phyloP scores from a whole-genome alignment of 2,329 filamentous ascomycete species.

The Diaporthe sp. region DNA sequence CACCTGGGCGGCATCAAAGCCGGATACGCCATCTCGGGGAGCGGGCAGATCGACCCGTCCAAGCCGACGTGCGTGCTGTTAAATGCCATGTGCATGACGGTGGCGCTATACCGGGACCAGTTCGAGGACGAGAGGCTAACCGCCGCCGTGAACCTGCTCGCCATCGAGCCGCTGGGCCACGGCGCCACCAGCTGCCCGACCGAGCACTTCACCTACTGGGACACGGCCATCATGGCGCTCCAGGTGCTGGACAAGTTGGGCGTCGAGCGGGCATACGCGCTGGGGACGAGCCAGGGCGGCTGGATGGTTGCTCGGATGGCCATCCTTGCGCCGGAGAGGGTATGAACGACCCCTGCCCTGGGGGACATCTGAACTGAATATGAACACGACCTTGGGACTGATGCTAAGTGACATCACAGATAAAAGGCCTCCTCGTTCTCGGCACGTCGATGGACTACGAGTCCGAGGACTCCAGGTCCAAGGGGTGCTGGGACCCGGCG shows the following conservation, averaged over 20 bases:
- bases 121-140: constrained; percentile 58
- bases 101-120: constrained; percentile 60
- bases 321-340: constrained; percentile 62
- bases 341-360: constrained; percentile 44
- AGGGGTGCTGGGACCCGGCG: constrained; percentile 65
- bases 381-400: background rate
- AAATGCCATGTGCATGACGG: constrained; percentile 66
- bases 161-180: constrained; percentile 68
- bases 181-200: constrained; percentile 58
- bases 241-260: constrained; percentile 68
- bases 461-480: constrained; percentile 59
- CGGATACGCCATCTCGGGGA: constrained; percentile 53
- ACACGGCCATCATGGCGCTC: constrained; percentile 66
- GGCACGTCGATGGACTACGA: constrained; percentile 69
- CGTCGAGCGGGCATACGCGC: constrained; percentile 62
- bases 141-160: constrained; percentile 61
- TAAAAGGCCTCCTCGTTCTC: constrained; percentile 62
- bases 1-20: constrained; percentile 63
- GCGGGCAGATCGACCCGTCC: constrained; percentile 56
- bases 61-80: constrained; percentile 67
- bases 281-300: constrained; percentile 67
- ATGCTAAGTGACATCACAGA: constrained; percentile 48
- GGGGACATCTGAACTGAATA: too few relatives aligned
- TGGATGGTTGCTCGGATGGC: constrained; percentile 67
- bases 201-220: constrained; percentile 70